A percentile compares a stretch with the other conserved stretches of the same genome.
Evolutionary conservation across 495 filamentous ascomycete species (phyloP).

Genomic region (Lasiosphaeria hispida): DNA sequence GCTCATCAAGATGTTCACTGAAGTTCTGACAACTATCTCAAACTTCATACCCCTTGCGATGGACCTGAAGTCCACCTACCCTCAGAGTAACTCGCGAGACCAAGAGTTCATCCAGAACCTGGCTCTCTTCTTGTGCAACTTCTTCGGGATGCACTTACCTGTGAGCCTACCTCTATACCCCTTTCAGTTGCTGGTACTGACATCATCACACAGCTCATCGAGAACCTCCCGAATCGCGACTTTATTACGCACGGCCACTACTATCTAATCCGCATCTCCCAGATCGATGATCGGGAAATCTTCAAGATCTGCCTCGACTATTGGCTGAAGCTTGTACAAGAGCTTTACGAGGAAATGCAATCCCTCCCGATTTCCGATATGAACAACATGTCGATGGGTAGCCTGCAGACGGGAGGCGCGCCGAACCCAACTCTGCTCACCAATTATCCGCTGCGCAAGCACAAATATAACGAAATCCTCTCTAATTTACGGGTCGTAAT

Average conservation of each 20-base stretch:
- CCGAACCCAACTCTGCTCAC: constrained; percentile 76
- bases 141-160: constrained; percentile 86
- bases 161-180: constrained; percentile 52
- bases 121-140: constrained; percentile 92
- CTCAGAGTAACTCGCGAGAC: constrained; percentile 83
- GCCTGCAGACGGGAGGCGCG: constrained; percentile 72
- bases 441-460: constrained; percentile 90
- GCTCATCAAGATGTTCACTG: constrained; percentile 94
- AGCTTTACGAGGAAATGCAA: constrained; percentile 99
- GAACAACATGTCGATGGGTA: constrained; percentile 73
- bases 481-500: constrained; percentile 94
- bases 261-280: constrained; percentile 95
- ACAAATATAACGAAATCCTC: constrained; percentile 92
- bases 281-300: constrained; percentile 97
- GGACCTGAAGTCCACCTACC: constrained; percentile 86
- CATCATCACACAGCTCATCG: constrained; percentile 68
- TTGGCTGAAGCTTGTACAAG: constrained; percentile 98
- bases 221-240: constrained; percentile 91
- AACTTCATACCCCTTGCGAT: constrained; percentile 86
- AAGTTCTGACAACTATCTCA: constrained; percentile 82
- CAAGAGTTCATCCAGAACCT: constrained; percentile 98
- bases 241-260: constrained; percentile 94
- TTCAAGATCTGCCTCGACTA: constrained; percentile 99
- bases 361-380: constrained; percentile 85
- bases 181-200: constrained; percentile 9